phyloP scores from a whole-genome alignment of 805 yeast species.

The Ogataea wickerhamii region DNA sequence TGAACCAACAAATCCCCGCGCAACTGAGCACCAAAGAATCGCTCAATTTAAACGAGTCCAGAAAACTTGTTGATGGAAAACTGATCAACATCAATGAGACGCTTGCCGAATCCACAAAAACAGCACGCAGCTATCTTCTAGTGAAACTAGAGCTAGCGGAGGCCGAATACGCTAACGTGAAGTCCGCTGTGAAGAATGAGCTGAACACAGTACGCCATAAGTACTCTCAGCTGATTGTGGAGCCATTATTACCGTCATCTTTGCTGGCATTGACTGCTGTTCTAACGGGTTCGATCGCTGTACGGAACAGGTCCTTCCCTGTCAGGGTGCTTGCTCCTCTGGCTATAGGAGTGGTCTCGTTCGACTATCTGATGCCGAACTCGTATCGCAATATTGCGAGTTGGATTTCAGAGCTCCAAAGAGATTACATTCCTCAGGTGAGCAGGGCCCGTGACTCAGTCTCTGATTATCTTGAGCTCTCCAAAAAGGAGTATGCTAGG shows the following conservation, averaged over 20 bases:
- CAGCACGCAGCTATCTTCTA: slow-evolving; percentile 37
- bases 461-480: background rate
- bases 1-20: slow-evolving; percentile 35
- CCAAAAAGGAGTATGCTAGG: slow-evolving; percentile 4
- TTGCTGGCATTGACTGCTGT: slow-evolving; percentile 54
- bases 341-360: slow-evolving; percentile 44
- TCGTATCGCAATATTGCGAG: slow-evolving; percentile 36
- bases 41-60: slow-evolving; percentile 28
- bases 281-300: slow-evolving; percentile 54
- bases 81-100: slow-evolving; percentile 47
- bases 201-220: slow-evolving; percentile 28
- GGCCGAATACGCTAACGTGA: slow-evolving; percentile 46
- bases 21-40: slow-evolving; percentile 39
- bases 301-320: slow-evolving; percentile 44
- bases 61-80: slow-evolving; percentile 49
- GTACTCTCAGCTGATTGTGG: slow-evolving; percentile 39
- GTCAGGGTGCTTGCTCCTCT: slow-evolving; percentile 51
- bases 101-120: slow-evolving; percentile 41
- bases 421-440: slow-evolving; percentile 37
- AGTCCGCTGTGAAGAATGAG: slow-evolving; percentile 46
- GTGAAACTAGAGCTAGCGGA: slow-evolving; percentile 35
- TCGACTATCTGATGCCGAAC: slow-evolving; percentile 47
- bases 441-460: slow-evolving; percentile 21
- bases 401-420: slow-evolving; percentile 30
- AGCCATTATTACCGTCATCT: slow-evolving; percentile 53